Percentiles rank a stretch among this genome's conserved stretches.
Evolutionary conservation across 1,139 yeast genomes (phyloP).

Genomic region (Yamadazyma dendronema): DNA sequence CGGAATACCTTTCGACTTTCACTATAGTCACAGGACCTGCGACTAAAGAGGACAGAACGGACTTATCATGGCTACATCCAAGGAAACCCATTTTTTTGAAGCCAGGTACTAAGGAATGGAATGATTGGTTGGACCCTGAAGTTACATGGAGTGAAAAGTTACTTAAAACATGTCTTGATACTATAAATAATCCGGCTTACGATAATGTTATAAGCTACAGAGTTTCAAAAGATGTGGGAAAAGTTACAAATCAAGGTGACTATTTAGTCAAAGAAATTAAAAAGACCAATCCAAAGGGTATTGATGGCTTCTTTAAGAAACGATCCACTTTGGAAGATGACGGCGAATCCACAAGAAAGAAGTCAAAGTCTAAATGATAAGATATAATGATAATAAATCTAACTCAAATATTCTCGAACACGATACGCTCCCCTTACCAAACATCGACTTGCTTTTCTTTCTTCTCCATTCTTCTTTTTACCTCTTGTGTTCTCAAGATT

Average conservation of each 20-base stretch:
- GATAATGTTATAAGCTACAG: slow-evolving; percentile 47
- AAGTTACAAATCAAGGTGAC: slow-evolving; percentile 48
- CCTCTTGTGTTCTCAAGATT: too few relatives aligned
- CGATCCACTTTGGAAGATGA: background rate
- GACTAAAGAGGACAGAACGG: slow-evolving; percentile 36
- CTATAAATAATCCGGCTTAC: slow-evolving; percentile 39
- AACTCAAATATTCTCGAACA: too few relatives aligned
- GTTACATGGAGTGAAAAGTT: slow-evolving; percentile 34
- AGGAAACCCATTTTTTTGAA: slow-evolving; percentile 74
- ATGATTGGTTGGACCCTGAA: slow-evolving; percentile 59
- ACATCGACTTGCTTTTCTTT: too few relatives aligned
- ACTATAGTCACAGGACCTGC: slow-evolving; percentile 79
- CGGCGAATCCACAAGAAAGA: slow-evolving; percentile 2
- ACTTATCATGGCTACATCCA: slow-evolving; percentile 66
- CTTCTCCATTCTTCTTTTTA: too few relatives aligned
- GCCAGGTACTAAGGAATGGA: slow-evolving; percentile 57
- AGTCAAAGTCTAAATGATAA: too few relatives aligned
- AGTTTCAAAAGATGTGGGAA: slow-evolving; percentile 68
- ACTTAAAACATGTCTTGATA: slow-evolving; percentile 37
- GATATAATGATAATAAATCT: too few relatives aligned
- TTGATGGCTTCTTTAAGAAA: slow-evolving; percentile 28
- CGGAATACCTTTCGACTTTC: slow-evolving; percentile 47
- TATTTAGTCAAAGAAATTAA: slow-evolving; percentile 35
- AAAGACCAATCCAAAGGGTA: slow-evolving; percentile 21
- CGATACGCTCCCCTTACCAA: too few relatives aligned